These are phyloP conservation scores for Boletus fagicola DNA, from an alignment of 768 basidiomycete genomes.

Conservation along the genomic window DNA sequence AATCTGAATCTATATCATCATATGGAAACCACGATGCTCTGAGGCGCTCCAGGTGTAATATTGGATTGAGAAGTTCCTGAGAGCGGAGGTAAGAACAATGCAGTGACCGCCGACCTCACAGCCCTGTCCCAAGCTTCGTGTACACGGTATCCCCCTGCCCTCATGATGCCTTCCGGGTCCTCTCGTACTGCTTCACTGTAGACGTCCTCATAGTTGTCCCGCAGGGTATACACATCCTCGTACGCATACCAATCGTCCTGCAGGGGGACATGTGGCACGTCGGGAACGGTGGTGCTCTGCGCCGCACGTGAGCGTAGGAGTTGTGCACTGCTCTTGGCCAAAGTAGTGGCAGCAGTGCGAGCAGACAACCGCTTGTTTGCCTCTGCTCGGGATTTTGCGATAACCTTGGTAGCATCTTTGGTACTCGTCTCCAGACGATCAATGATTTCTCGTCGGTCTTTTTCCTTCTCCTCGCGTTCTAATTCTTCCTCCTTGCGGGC, in stretches of 20 bases:
- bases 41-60: conserved; percentile 15
- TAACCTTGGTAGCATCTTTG: conserved; percentile 65
- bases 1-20: conserved; percentile 23
- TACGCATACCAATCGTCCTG: conserved; percentile 76
- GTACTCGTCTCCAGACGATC: conserved; percentile 78
- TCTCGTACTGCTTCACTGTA: conserved; percentile 73
- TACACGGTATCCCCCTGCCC: conserved; percentile 77
- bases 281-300: conserved; percentile 64
- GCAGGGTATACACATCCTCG: conserved; percentile 61
- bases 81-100: conserved; percentile 60
- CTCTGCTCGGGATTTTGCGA: conserved; percentile 66
- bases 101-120: conserved; percentile 68
- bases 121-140: conserved; percentile 88
- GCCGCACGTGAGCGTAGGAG: conserved; percentile 62
- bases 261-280: conserved; percentile 76
- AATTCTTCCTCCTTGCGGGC: conserved; percentile 68
- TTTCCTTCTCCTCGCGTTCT: conserved; percentile 74
- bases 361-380: conserved; percentile 61
- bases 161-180: conserved; percentile 76
- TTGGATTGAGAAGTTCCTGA: conserved; percentile 27
- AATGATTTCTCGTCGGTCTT: conserved; percentile 70
- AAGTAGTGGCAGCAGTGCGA: conserved; percentile 44
- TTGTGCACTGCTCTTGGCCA: conserved; percentile 45
- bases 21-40: conserved; percentile 47
- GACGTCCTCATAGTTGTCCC: conserved; percentile 65